Base-by-base conservation (phyloP, 805 yeast species). In the Saturnispora ahearnii region DNA sequence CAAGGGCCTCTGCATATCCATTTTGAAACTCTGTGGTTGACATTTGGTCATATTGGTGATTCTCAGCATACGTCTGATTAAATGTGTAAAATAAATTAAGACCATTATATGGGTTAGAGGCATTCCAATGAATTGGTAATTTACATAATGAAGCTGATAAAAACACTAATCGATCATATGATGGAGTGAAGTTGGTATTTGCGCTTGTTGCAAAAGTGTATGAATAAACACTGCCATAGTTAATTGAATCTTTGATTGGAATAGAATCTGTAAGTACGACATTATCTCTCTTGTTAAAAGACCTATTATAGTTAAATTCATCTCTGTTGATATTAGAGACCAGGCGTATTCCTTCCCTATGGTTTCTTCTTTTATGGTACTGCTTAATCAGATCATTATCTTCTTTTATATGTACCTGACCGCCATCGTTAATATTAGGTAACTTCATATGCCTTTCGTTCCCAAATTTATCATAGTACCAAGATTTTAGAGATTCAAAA, bases 81-180 rank as follows among this genome's bases (percentile, higher is more conserved):
- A 55, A 60, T 5, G 68, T 58, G 53, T 59, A 63, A 44, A 57
- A 62, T 0, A 65, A 29, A 13, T 51, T 48, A 7, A 65, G 37
- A 2, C 65, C 65, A 48, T 62, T 62, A 7, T 42, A 36, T 0
- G 50, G n/a, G 11, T 41, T 24, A 13, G 31, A 22, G 2, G 41
- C 21, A 32, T 53, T 50, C 58, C 56, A 57, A 2, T 33, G 45
- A 1, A 40, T 46, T 1, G 72, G 71, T n/a, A 64, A 38, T 5
- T 62, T 53, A 53, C 81, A 77, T 12, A 78, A 66, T 48, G 76
- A 76, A 2, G 79, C 82, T 13, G 78, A 72, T 15, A 78, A 51
- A 54, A 74, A 78, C 41, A 77, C 65, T 60, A 77, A 63, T 48
- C 69, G 64, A 55, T 77, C 73, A 57, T 71, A 76, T 53, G 67